phyloP scores from a whole-genome alignment of 192 early-diverging fungal species.

The Coemansia sp. region DNA sequence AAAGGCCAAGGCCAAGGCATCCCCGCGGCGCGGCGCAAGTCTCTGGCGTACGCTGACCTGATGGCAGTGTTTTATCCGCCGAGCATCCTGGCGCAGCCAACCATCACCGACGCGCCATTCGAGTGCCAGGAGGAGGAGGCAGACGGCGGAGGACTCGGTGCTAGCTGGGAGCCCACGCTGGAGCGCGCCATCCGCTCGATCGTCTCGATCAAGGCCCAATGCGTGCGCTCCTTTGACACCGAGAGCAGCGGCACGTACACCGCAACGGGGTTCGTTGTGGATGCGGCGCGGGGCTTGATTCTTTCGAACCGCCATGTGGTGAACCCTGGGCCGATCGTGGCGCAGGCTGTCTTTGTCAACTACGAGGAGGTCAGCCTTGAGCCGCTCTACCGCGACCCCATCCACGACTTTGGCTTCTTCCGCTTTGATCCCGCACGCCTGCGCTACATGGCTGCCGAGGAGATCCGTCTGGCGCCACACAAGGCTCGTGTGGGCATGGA shows the following conservation, averaged over 20 bases:
- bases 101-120: slow-evolving; percentile 41
- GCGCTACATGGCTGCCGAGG: slow-evolving; percentile 26
- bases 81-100: slow-evolving; percentile 37
- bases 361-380: slow-evolving; percentile 74
- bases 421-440: slow-evolving; percentile 63
- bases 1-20: too few relatives aligned
- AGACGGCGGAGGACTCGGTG: not conserved
- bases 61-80: slow-evolving; percentile 53
- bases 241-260: slow-evolving; percentile 67
- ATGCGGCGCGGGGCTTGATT: slow-evolving; percentile 66
- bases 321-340: slow-evolving; percentile 66
- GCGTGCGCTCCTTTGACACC: slow-evolving; percentile 75
- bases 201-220: slow-evolving; percentile 71
- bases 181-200: slow-evolving; percentile 72
- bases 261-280: slow-evolving; percentile 78
- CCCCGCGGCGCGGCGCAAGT: slow-evolving; percentile 34
- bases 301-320: slow-evolving; percentile 79
- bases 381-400: slow-evolving; percentile 73
- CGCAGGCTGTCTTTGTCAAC: slow-evolving; percentile 68
- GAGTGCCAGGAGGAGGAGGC: too few relatives aligned
- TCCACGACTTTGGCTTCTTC: slow-evolving; percentile 83
- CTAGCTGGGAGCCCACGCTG: slow-evolving; percentile 67
- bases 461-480: slow-evolving; percentile 61
- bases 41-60: slow-evolving; percentile 39
- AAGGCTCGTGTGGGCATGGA: slow-evolving; percentile 72